A percentile compares a stretch with the other conserved stretches of the same genome.
Conservation (phyloP, 768 basidiomycete species). For the Epithele typhae region DNA sequence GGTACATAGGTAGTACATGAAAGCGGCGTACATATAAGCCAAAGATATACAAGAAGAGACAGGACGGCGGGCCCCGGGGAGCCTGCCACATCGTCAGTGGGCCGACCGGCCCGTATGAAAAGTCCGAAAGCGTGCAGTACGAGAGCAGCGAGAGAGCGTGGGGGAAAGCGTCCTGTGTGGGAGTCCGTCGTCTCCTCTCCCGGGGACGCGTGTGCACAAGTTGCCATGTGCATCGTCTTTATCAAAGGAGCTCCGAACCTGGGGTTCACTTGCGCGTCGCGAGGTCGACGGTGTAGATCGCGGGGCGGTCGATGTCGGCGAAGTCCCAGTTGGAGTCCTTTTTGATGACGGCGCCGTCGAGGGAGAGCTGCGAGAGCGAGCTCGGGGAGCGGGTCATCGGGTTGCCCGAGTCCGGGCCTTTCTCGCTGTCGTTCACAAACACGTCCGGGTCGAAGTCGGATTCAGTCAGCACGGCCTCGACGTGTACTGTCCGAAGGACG, state of each 20-base stretch:
- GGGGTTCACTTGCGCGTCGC: background rate
- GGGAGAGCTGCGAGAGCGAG: slow-evolving; percentile 6
- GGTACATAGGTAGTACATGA: slow-evolving; percentile 4
- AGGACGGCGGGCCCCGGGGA: no score
- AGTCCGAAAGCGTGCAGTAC: no score
- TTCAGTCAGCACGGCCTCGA: slow-evolving; percentile 19
- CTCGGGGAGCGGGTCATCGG: slow-evolving; percentile 7
- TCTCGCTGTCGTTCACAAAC: slow-evolving; percentile 16
- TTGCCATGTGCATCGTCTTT: background rate
- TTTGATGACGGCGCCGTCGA: slow-evolving; percentile 11
- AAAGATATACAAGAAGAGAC: no score
- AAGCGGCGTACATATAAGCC: background rate
- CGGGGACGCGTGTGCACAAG: background rate
- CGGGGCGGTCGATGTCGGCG: slow-evolving; percentile 14
- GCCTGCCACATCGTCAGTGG: no score
- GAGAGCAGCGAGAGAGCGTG: background rate
- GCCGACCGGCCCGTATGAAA: no score
- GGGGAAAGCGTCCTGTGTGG: background rate
- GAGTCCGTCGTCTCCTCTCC: background rate
- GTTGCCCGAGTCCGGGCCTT: background rate
- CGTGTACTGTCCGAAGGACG: slow-evolving; percentile 12
- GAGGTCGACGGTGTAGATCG: slow-evolving; percentile 19
- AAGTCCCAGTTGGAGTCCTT: slow-evolving; percentile 22
- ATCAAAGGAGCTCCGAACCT: no score
- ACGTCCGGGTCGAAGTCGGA: slow-evolving; percentile 26